A percentile compares a stretch with the other conserved stretches of the same genome.
Evolutionary conservation across 176 grass and related monocot species (phyloP).

Genomic region (Sorghum bicolor): DNA sequence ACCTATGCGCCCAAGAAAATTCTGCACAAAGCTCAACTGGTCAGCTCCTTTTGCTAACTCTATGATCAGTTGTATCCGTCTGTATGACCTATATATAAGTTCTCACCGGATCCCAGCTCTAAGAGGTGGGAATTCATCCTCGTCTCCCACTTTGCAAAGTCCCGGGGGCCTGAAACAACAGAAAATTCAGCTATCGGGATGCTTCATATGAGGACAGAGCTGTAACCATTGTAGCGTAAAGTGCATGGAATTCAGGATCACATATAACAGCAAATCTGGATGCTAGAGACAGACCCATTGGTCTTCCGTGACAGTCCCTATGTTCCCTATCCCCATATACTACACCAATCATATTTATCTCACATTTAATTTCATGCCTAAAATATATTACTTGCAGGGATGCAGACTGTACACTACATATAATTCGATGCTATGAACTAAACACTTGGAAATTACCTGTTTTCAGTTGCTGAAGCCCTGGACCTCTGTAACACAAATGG

Average conservation of each 20-base stretch:
- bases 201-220: neutral
- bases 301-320: neutral
- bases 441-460: slow-evolving; percentile 37
- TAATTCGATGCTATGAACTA: neutral
- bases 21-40: slow-evolving; percentile 42
- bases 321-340: neutral
- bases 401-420: neutral
- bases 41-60: slow-evolving; percentile 43
- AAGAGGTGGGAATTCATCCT: slow-evolving; percentile 71
- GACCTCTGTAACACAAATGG: slow-evolving; percentile 7
- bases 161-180: slow-evolving; percentile 42
- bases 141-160: slow-evolving; percentile 51
- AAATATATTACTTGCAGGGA: neutral
- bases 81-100: slow-evolving; percentile 28
- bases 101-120: slow-evolving; percentile 29
- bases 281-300: neutral
- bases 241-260: neutral
- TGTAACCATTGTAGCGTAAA: neutral
- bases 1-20: slow-evolving; percentile 17
- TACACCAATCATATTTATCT: neutral
- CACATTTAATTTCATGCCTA: neutral
- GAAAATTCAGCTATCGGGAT: neutral
- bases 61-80: slow-evolving; percentile 36
- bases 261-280: neutral
- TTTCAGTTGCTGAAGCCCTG: neutral